Conservation (phyloP, 345 rosid genomes). For the Aquilaria malaccensis region DNA sequence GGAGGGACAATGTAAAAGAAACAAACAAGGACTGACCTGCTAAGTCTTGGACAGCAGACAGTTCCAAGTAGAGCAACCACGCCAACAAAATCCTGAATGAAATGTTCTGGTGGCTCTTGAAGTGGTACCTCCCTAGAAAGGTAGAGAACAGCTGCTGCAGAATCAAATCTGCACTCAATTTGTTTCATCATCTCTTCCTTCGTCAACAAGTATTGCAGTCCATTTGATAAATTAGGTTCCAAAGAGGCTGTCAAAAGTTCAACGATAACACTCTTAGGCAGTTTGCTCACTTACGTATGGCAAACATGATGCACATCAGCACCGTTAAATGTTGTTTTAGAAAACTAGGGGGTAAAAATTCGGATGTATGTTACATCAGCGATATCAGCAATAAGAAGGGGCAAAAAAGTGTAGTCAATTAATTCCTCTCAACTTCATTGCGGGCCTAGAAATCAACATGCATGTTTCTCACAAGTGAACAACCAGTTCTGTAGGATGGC, state of each 20-base stretch:
- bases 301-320: too few relatives aligned
- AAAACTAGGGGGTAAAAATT: too few relatives aligned
- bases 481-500: too few relatives aligned
- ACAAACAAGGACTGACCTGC: conserved; percentile 34
- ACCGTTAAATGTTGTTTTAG: too few relatives aligned
- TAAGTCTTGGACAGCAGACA: conserved; percentile 30
- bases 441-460: too few relatives aligned
- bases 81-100: conserved; percentile 32
- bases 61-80: conserved; percentile 55
- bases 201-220: conserved; percentile 20
- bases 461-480: too few relatives aligned
- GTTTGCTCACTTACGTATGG: too few relatives aligned
- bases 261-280: background rate
- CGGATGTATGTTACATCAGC: too few relatives aligned
- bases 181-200: conserved; percentile 36
- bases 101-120: conserved; percentile 13
- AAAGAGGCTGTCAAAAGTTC: conserved; percentile 26
- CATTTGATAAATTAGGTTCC: conserved; percentile 15
- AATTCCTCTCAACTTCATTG: too few relatives aligned
- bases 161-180: conserved; percentile 27
- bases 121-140: conserved; percentile 7
- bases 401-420: too few relatives aligned
- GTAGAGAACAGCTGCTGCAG: conserved; percentile 46
- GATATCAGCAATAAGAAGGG: too few relatives aligned
- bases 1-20: background rate